These are phyloP conservation scores for Kurtzmaniella fragi DNA, from an alignment of 805 yeast species.

Conservation along the genomic window DNA sequence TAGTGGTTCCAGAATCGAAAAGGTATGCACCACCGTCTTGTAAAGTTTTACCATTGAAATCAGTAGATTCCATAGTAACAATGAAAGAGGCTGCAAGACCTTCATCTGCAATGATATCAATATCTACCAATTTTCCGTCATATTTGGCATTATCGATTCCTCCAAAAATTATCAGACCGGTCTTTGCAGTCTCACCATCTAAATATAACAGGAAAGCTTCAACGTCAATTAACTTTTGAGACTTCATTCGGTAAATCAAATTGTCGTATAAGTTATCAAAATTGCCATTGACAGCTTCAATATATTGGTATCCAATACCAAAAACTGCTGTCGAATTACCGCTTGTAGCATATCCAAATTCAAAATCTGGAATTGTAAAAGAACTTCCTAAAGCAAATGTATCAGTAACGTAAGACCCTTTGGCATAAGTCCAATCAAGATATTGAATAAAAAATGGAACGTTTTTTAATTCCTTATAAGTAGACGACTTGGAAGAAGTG, in stretches of 20 bases:
- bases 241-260: conserved; percentile 22
- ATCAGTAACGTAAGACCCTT: conserved; percentile 12
- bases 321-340: conserved; percentile 19
- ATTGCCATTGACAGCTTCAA: conserved; percentile 7
- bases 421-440: conserved; percentile 10
- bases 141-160: conserved; percentile 41
- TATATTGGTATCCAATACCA: conserved; percentile 13
- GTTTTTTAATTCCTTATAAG: conserved; percentile 21
- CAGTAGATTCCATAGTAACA: conserved; percentile 14
- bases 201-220: conserved; percentile 46
- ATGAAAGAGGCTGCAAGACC: conserved; percentile 11
- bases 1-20: conserved; percentile 57
- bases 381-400: conserved; percentile 7
- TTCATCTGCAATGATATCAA: conserved; percentile 14
- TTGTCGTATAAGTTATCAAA: conserved; percentile 11
- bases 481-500: conserved; percentile 23
- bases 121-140: conserved; percentile 24
- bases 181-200: conserved; percentile 19
- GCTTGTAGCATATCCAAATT: conserved; percentile 13
- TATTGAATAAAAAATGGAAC: conserved; percentile 10
- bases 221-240: conserved; percentile 35
- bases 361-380: conserved; percentile 8
- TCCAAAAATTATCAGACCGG: conserved; percentile 39
- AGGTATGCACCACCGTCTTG: conserved; percentile 25
- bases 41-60: conserved; percentile 6